Base-by-base conservation (phyloP, 2,329 filamentous ascomycete genomes). In the Fusarium albosuccineum region DNA sequence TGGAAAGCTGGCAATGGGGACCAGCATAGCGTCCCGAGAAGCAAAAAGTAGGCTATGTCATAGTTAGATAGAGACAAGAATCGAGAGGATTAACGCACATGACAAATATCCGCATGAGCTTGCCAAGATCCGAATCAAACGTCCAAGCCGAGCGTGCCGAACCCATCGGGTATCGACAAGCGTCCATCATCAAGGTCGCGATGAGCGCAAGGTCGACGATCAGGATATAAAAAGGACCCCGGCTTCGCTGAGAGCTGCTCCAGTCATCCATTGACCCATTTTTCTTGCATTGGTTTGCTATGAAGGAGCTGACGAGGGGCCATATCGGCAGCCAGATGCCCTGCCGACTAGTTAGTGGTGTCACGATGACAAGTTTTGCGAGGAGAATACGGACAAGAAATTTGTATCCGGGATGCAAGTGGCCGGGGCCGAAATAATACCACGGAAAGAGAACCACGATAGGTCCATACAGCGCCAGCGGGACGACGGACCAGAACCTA, bases 291-390 rank as follows among this genome's bases (percentile, higher is more conserved):
- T 11, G 5, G 1, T n/a, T n/a, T 2, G 57, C 41, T 3, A 65
- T 41, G 1, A 34, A 7, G 9, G 57, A 33, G 10, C 63, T 66
- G 4, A 62, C 1, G 1, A 66, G 10, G 7, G 63, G 56, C 63
- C 63, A 66, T 41, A 66, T 17, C 2, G 34, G 7, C 5, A 66
- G 5, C 61, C 61, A 66, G 4, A 66, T 61, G 2, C 63, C 63
- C 63, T 66, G 0, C 1, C 0, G 0, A 1, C 0, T 10, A 49
- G 14, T 51, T n/a, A 36, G 3, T 6, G 4, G 10, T 4, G 2
- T 22, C 30, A 11, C 30, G 30, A 33, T 7, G 11, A 5, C 0
- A 2, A 14, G 2, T 22, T 22, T 22, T 0, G 22, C 4, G n/a
- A 3, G 6, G 5, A 1, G 1, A 16, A 3, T 0, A 39, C 61